Percentiles rank a stretch among this genome's conserved stretches.
phyloP scores from a whole-genome alignment of 2,329 filamentous ascomycete genomes.

The Talaromyces sp. region DNA sequence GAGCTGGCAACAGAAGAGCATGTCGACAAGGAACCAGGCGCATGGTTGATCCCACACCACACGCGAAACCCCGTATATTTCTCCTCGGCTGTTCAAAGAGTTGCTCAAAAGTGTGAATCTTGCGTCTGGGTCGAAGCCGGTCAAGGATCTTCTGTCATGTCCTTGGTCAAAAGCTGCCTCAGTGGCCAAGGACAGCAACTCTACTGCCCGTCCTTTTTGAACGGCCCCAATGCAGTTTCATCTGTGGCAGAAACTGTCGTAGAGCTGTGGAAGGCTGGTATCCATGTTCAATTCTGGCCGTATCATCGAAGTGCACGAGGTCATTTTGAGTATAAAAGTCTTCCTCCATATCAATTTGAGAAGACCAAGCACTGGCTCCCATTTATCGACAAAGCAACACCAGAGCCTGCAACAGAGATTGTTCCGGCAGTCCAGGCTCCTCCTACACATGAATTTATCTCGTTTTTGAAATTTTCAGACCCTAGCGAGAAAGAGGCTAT shows the following conservation, averaged over 20 bases:
- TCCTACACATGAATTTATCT: constrained; percentile 3
- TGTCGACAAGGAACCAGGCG: not conserved
- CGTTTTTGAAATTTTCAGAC: constrained; percentile 4
- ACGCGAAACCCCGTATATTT: constrained; percentile 45
- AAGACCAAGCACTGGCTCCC: constrained; percentile 27
- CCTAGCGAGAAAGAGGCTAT: constrained; percentile 2
- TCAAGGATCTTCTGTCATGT: constrained; percentile 27
- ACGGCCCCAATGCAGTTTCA: not conserved
- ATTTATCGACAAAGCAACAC: constrained; percentile 8
- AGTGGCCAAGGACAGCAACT: not conserved
- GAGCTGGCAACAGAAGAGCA: constrained; percentile 16
- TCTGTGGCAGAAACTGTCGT: constrained; percentile 10
- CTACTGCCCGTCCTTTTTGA: constrained; percentile 5
- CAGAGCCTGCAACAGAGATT: not conserved
- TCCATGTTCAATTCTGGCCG: constrained; percentile 24
- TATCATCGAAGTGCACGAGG: constrained; percentile 20
- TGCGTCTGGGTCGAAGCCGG: constrained; percentile 43
- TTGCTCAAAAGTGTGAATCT: constrained; percentile 23
- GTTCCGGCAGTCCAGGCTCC: not conserved
- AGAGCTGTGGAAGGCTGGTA: constrained; percentile 24
- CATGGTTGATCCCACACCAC: constrained; percentile 24
- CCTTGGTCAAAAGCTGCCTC: constrained; percentile 1
- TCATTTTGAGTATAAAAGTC: constrained; percentile 14
- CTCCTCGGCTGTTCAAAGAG: constrained; percentile 34
- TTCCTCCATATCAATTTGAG: constrained; percentile 35